phyloP scores from a whole-genome alignment of 1,284 basidiomycete species.

The Takashimella koratensis region DNA sequence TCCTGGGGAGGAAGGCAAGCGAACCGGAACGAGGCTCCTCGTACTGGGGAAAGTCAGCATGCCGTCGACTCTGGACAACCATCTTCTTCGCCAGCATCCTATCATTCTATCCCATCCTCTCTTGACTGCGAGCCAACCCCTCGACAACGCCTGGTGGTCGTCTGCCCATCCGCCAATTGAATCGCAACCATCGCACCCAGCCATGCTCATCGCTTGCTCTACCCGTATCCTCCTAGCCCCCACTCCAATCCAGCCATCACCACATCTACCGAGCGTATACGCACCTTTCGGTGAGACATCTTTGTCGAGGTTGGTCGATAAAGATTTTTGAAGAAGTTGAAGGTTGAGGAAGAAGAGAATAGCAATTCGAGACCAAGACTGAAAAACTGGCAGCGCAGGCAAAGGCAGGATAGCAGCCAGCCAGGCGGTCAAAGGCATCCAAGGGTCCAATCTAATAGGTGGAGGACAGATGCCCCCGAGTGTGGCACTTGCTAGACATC shows the following conservation, averaged over 20 bases:
- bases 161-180: too few relatives aligned
- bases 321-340: constrained; percentile 4
- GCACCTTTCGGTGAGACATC: constrained; percentile 47
- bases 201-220: too few relatives aligned
- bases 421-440: background rate
- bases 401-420: background rate
- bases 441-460: background rate
- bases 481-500: background rate
- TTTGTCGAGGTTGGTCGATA: constrained; percentile 22
- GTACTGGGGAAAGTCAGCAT: constrained; percentile 57
- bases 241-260: too few relatives aligned
- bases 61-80: too few relatives aligned
- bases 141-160: too few relatives aligned
- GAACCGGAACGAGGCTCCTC: constrained; percentile 94
- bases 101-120: background rate
- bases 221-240: too few relatives aligned
- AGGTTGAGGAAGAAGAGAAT: constrained; percentile 14
- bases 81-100: background rate
- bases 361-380: background rate
- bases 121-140: too few relatives aligned
- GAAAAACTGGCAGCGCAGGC: background rate
- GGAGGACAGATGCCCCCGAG: background rate
- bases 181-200: too few relatives aligned
- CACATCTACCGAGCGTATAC: too few relatives aligned
- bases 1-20: constrained; percentile 74